Conservation (phyloP, 352 stramenopile genomes). For the Globisporangium carolinianum region DNA sequence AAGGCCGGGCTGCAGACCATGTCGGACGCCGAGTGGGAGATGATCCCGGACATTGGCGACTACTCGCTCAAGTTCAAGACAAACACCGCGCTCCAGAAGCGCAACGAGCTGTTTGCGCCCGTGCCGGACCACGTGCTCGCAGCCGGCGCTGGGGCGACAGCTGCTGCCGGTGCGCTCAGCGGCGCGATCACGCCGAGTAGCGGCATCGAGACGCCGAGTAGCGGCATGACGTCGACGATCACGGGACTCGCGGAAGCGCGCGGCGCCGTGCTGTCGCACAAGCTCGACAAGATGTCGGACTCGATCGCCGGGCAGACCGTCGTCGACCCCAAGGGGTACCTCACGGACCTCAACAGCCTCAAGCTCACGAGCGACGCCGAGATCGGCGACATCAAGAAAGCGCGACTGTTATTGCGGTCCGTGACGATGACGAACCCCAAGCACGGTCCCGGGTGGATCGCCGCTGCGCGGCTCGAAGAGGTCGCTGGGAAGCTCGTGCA, state of each 20-base stretch:
- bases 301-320: constrained; percentile 94
- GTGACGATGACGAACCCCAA: constrained; percentile 98
- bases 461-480: constrained; percentile 96
- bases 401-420: constrained; percentile 92
- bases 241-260: constrained; percentile 88
- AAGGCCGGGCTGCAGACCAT: constrained; percentile 91
- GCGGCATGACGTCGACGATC: constrained; percentile 64
- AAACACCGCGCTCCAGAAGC: constrained; percentile 86
- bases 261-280: constrained; percentile 92
- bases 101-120: constrained; percentile 94
- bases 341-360: constrained; percentile 95
- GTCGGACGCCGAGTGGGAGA: constrained; percentile 92
- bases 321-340: constrained; percentile 96
- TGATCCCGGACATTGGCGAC: constrained; percentile 96
- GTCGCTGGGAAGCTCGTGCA: constrained; percentile 93
- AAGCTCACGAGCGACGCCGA: constrained; percentile 92
- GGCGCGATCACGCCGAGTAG: constrained; percentile 44
- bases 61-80: constrained; percentile 91
- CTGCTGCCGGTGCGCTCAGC: constrained; percentile 20
- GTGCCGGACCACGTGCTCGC: constrained; percentile 92
- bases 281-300: constrained; percentile 97
- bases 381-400: constrained; percentile 98
- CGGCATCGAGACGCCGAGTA: constrained; percentile 45
- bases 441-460: constrained; percentile 98
- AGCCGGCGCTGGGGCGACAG: constrained; percentile 23